Conservation (phyloP, 2,329 filamentous ascomycete genomes). For the Beauveria sp. region DNA sequence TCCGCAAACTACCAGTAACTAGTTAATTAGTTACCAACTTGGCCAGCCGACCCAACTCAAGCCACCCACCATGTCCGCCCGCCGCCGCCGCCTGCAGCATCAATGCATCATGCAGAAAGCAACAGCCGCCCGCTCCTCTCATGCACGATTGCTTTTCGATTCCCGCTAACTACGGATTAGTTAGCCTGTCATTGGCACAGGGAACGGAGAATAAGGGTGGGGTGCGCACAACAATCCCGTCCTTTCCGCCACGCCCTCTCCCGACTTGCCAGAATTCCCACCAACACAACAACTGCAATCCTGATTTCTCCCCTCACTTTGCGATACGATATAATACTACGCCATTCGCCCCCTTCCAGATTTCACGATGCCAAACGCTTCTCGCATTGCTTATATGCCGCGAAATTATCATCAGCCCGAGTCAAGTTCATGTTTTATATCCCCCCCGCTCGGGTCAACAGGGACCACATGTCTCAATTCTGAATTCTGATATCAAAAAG, state of each 20-base stretch:
- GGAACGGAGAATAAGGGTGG: too few relatives aligned
- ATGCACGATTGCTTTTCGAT: conserved; percentile 5
- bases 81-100: not conserved
- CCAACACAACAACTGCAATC: too few relatives aligned
- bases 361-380: too few relatives aligned
- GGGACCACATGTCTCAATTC: not conserved
- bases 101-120: not conserved
- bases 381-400: too few relatives aligned
- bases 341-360: too few relatives aligned
- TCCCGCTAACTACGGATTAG: not conserved
- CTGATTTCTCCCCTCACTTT: not conserved
- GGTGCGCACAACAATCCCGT: not conserved
- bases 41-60: too few relatives aligned
- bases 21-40: too few relatives aligned
- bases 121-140: not conserved
- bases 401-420: not conserved
- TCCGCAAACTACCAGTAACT: too few relatives aligned
- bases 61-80: too few relatives aligned
- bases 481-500: not conserved
- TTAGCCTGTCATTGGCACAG: too few relatives aligned
- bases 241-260: not conserved
- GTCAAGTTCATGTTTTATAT: not conserved
- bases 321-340: too few relatives aligned
- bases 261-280: not conserved
- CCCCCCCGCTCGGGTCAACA: not conserved